Conservation (phyloP, 805 yeast species). For the Candida nemodendra region DNA sequence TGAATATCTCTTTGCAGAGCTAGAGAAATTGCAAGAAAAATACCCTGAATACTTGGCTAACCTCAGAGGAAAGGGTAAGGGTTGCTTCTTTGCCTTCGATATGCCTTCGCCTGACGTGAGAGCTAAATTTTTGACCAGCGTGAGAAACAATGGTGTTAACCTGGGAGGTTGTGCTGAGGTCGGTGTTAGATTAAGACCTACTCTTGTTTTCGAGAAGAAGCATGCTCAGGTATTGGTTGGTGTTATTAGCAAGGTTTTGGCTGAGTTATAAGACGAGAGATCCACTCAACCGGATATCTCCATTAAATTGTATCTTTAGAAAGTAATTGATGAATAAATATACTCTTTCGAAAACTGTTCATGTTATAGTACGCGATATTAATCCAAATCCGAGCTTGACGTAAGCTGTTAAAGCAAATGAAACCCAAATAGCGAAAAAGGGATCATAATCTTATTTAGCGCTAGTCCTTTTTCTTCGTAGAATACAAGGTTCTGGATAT, state of each 20-base stretch:
- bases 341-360: too few relatives aligned
- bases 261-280: constrained; percentile 20
- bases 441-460: background rate
- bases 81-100: constrained; percentile 84
- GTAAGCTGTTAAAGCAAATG: too few relatives aligned
- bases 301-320: too few relatives aligned
- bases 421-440: background rate
- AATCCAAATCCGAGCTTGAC: too few relatives aligned
- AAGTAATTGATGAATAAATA: too few relatives aligned
- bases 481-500: background rate
- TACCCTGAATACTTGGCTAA: constrained; percentile 53
- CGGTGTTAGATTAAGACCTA: constrained; percentile 79
- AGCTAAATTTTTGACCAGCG: constrained; percentile 56
- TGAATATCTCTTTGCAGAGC: constrained; percentile 56
- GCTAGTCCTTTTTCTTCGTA: background rate
- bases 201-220: constrained; percentile 72
- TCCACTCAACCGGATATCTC: too few relatives aligned
- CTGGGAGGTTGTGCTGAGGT: constrained; percentile 83
- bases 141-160: constrained; percentile 68
- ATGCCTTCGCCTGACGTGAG: constrained; percentile 52
- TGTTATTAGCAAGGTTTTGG: constrained; percentile 37
- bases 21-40: constrained; percentile 50
- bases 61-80: constrained; percentile 73
- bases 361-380: too few relatives aligned
- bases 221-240: constrained; percentile 69